phyloP scores from a whole-genome alignment of 176 grass and related monocot species.

The Canna indica region DNA sequence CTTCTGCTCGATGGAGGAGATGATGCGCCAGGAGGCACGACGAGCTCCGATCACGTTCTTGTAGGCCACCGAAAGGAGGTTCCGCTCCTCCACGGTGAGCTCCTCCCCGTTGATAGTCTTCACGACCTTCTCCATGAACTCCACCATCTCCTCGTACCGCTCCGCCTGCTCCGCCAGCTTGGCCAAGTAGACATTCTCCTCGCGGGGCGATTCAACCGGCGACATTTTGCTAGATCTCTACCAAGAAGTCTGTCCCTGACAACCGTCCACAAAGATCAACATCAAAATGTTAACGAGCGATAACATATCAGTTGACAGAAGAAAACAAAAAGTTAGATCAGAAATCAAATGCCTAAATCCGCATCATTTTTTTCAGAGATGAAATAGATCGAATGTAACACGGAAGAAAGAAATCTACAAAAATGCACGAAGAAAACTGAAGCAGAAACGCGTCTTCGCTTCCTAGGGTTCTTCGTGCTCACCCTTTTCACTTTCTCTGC shows the following conservation, averaged over 20 bases:
- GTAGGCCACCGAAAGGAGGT: slow-evolving; percentile 1
- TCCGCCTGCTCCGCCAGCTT: slow-evolving; percentile 6
- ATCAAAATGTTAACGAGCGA: too few species aligned
- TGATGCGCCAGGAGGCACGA: slow-evolving; percentile 6
- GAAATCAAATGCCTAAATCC: background rate
- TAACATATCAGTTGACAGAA: too few species aligned
- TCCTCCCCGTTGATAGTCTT: slow-evolving; percentile 5
- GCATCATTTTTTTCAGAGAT: background rate
- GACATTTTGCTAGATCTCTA: slow-evolving; percentile 2
- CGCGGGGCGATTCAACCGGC: background rate
- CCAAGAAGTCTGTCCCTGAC: background rate
- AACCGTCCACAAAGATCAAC: background rate
- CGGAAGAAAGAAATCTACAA: background rate
- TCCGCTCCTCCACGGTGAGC: slow-evolving; percentile 3
- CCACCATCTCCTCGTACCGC: slow-evolving; percentile 11
- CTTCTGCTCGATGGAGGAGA: slow-evolving; percentile 13
- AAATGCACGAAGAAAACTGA: background rate
- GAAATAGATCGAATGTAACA: background rate
- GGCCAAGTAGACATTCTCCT: slow-evolving; percentile 5
- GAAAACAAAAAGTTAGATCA: background rate
- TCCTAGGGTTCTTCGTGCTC: background rate
- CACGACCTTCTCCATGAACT: slow-evolving; percentile 4
- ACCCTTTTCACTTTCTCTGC: background rate
- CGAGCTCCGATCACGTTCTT: slow-evolving; percentile 6
- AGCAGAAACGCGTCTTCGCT: background rate